These are phyloP conservation scores for Tetratostichococcus sp. DNA, from an alignment of 139 green algal genomes.

Conservation along the genomic window DNA sequence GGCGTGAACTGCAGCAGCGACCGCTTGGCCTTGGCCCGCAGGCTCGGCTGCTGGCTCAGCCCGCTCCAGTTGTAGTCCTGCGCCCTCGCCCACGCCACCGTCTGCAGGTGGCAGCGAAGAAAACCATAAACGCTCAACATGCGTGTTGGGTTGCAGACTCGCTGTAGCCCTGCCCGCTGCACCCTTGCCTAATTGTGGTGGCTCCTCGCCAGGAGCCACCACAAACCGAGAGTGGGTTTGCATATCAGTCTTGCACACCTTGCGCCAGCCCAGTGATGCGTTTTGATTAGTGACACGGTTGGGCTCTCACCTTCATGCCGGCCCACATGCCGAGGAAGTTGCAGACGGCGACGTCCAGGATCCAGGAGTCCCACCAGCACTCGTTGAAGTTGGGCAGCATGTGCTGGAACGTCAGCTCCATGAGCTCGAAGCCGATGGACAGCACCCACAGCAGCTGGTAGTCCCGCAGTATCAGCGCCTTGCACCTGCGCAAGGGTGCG, in stretches of 20 bases:
- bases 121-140: no score
- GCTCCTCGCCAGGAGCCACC: no score
- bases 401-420: constrained; percentile 72
- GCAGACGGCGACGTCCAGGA: constrained; percentile 85
- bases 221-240: no score
- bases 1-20: constrained; percentile 74
- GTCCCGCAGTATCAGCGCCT: constrained; percentile 80
- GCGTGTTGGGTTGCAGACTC: no score
- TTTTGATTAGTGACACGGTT: no score
- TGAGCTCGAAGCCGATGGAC: constrained; percentile 59
- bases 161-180: no score
- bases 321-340: constrained; percentile 70
- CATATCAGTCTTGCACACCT: no score
- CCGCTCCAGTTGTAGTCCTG: constrained; percentile 61
- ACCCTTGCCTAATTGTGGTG: no score
- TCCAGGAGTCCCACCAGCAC: constrained; percentile 92
- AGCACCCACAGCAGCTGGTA: constrained; percentile 59
- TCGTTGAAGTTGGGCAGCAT: constrained; percentile 96
- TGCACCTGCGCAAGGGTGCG: constrained; percentile 33
- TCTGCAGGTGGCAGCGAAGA: not conserved
- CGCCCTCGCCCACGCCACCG: not conserved
- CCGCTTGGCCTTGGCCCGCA: constrained; percentile 55
- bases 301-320: constrained; percentile 11
- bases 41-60: constrained; percentile 49
- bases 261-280: no score